Percentiles rank a stretch among this genome's conserved stretches.
Evolutionary conservation across 2,329 filamentous ascomycete genomes (phyloP).

Genomic region (Didymella exigua): DNA sequence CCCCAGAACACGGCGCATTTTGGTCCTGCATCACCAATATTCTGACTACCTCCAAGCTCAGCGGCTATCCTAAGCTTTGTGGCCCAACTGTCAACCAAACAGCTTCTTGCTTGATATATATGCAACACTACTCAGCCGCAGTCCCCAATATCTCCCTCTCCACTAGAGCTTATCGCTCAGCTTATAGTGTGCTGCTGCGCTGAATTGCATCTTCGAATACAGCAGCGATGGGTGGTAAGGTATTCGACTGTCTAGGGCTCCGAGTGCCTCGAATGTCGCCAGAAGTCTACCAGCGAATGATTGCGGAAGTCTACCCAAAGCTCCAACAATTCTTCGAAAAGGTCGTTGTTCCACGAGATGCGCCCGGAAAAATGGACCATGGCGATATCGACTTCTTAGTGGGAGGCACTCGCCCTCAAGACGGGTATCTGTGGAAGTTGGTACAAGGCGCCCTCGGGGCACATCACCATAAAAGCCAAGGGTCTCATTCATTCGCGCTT

Average conservation of each 20-base stretch:
- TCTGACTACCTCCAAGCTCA: too few relatives aligned
- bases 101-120: too few relatives aligned
- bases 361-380: constrained; percentile 68
- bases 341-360: constrained; percentile 69
- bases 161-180: too few relatives aligned
- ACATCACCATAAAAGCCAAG: constrained; percentile 25
- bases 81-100: too few relatives aligned
- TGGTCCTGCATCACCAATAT: too few relatives aligned
- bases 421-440: constrained; percentile 25
- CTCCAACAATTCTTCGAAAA: constrained; percentile 60
- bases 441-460: constrained; percentile 57
- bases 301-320: constrained; percentile 52
- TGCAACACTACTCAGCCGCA: too few relatives aligned
- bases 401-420: constrained; percentile 26
- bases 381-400: constrained; percentile 79
- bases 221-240: constrained; percentile 66
- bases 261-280: constrained; percentile 69
- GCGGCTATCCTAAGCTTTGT: too few relatives aligned
- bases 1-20: neutral
- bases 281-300: constrained; percentile 61
- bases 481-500: constrained; percentile 58
- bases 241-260: constrained; percentile 37
- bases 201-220: neutral
- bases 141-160: neutral
- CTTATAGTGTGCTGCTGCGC: neutral